A percentile compares a stretch with the other conserved stretches of the same genome.
phyloP scores from a whole-genome alignment of 257 asterid genomes.

The Mentha longifolia region DNA sequence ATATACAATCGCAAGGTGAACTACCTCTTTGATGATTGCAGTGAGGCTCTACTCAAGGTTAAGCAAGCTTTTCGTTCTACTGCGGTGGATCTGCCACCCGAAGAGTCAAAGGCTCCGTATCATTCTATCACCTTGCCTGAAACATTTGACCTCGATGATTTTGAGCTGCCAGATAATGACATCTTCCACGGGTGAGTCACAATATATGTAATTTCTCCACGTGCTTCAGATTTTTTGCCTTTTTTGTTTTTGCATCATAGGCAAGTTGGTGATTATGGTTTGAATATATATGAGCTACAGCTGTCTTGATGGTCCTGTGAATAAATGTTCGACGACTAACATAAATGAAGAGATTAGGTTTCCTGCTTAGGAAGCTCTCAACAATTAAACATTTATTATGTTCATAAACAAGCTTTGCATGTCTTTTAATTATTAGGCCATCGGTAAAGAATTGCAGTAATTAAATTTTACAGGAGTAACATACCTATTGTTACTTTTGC shows the following conservation, averaged over 20 bases:
- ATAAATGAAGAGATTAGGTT: slow-evolving; percentile 3
- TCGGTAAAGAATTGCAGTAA: background rate
- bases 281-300: slow-evolving; percentile 13
- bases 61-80: slow-evolving; percentile 99
- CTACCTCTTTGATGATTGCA: slow-evolving; percentile 97
- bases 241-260: background rate
- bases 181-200: slow-evolving; percentile 78
- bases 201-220: slow-evolving; percentile 14
- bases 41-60: slow-evolving; percentile 90
- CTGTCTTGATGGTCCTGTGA: slow-evolving; percentile 21
- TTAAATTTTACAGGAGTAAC: slow-evolving; percentile 13
- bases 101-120: slow-evolving; percentile 97
- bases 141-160: slow-evolving; percentile 98
- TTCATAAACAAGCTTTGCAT: slow-evolving; percentile 9
- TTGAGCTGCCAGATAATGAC: slow-evolving; percentile 97
- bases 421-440: background rate
- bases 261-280: slow-evolving; percentile 8
- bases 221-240: slow-evolving; percentile 10
- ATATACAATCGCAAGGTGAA: slow-evolving; percentile 91
- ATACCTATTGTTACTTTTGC: slow-evolving; percentile 45
- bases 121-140: slow-evolving; percentile 98
- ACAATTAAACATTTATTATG: slow-evolving; percentile 9
- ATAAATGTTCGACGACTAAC: background rate
- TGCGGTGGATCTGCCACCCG: slow-evolving; percentile 98
- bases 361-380: slow-evolving; percentile 14